A percentile compares a stretch with the other conserved stretches of the same genome.
Conservation (phyloP, 164 flowering plant genomes). For the Piper betle region DNA sequence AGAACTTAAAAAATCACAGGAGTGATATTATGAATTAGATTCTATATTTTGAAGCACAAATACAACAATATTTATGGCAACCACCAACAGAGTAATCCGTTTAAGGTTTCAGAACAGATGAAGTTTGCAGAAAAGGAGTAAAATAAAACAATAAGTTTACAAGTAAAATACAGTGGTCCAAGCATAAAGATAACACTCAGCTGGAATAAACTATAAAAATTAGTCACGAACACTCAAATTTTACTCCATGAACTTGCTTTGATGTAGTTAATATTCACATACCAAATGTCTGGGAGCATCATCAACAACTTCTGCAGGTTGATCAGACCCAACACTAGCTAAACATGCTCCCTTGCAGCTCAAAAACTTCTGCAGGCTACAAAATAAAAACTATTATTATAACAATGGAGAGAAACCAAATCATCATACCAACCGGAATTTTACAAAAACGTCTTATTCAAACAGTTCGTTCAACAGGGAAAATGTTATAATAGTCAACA, state of each 20-base stretch:
- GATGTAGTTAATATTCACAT: not conserved
- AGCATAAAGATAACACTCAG: not conserved
- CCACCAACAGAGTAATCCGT: no score
- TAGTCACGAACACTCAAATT: not conserved
- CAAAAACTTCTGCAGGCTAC: slow-evolving; percentile 77
- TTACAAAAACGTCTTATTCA: not conserved
- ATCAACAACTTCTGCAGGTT: slow-evolving; percentile 94
- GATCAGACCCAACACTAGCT: slow-evolving; percentile 84
- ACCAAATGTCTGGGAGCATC: slow-evolving; percentile 87
- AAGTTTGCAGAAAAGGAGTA: no score
- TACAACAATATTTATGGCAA: no score
- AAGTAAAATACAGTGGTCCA: not conserved
- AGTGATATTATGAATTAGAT: no score
- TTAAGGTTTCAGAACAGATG: no score
- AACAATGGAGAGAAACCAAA: no score
- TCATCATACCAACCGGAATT: not conserved
- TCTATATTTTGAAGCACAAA: no score
- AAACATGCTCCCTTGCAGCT: slow-evolving; percentile 80
- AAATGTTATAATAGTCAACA: not conserved
- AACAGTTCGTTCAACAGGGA: not conserved
- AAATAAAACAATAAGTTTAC: no score
- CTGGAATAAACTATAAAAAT: not conserved
- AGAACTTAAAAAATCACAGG: no score
- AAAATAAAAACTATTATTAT: not conserved
- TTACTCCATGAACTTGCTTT: not conserved